Conservation (phyloP, 495 filamentous ascomycete genomes). For the Neurospora sublineolata region DNA sequence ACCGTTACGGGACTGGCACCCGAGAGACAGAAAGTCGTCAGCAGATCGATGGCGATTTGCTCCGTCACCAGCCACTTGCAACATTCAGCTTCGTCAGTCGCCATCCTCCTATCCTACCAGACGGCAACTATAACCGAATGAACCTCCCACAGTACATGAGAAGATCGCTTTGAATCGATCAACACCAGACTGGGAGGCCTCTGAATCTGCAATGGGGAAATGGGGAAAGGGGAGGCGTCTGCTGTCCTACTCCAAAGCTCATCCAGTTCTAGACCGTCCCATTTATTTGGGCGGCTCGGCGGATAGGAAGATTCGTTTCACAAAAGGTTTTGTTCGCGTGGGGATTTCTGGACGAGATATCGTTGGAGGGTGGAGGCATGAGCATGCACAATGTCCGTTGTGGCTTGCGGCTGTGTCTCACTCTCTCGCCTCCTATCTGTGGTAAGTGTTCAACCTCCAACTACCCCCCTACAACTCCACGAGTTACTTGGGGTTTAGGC, state of each 20-base stretch:
- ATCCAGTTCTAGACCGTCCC: not conserved
- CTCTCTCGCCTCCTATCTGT: not conserved
- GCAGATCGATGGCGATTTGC: not conserved
- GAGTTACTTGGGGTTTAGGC: not conserved
- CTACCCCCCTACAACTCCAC: not conserved
- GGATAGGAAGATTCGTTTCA: not conserved
- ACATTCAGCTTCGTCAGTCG: not conserved
- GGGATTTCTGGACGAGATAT: not conserved
- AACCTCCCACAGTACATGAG: not conserved
- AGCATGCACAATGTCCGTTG: not conserved
- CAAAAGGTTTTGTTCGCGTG: not conserved
- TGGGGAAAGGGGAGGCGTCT: not conserved
- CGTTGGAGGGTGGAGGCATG: not conserved
- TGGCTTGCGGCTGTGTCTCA: not conserved
- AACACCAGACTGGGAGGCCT: not conserved
- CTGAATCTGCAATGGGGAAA: not conserved
- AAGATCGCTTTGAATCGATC: not conserved
- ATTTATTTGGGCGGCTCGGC: not conserved
- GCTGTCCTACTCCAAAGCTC: not conserved
- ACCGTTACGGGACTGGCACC: not conserved
- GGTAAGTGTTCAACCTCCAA: not conserved
- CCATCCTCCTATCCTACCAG: not conserved
- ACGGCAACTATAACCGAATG: not conserved
- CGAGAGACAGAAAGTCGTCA: not conserved
- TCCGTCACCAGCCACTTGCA: not conserved